A percentile compares a stretch with the other conserved stretches of the same genome.
These are phyloP conservation scores for slime mould (Dictyostelium discoideum) DNA, from an alignment of 78 protist genomes.

Conservation along the genomic window DNA sequence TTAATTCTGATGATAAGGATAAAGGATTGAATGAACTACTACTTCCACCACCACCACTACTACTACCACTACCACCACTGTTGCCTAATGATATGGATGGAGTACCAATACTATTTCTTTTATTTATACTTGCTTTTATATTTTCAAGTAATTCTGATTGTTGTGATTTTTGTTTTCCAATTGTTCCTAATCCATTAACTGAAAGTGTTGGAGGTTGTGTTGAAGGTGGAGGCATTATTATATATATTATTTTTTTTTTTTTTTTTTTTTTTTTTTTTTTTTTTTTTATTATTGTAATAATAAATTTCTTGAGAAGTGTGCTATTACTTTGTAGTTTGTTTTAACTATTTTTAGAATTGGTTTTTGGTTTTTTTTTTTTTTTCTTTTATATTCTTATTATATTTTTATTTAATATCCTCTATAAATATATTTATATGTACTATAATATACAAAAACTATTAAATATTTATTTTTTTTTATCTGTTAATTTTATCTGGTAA, in stretches of 20 bases:
- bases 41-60: not conserved
- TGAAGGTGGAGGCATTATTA: not conserved
- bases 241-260: not conserved
- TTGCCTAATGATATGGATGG: not conserved
- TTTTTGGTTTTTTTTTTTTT: not conserved
- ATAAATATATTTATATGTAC: not conserved
- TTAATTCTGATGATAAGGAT: slow-evolving; percentile 5
- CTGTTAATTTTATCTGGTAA: not conserved
- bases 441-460: not conserved
- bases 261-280: too few relatives aligned
- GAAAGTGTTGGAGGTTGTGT: not conserved
- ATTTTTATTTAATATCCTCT: not conserved
- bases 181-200: not conserved
- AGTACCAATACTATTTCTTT: slow-evolving; percentile 26
- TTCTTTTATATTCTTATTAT: not conserved
- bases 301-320: too few relatives aligned
- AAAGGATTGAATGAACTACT: not conserved
- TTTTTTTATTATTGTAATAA: too few relatives aligned
- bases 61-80: not conserved
- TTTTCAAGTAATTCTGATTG: slow-evolving; percentile 16
- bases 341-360: not conserved
- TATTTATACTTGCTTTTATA: slow-evolving; percentile 27
- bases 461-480: not conserved
- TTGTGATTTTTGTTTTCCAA: not conserved
- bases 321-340: not conserved